Base-by-base conservation (phyloP, 306 rosid species). In the cucumber (Cucumis sativus) region DNA sequence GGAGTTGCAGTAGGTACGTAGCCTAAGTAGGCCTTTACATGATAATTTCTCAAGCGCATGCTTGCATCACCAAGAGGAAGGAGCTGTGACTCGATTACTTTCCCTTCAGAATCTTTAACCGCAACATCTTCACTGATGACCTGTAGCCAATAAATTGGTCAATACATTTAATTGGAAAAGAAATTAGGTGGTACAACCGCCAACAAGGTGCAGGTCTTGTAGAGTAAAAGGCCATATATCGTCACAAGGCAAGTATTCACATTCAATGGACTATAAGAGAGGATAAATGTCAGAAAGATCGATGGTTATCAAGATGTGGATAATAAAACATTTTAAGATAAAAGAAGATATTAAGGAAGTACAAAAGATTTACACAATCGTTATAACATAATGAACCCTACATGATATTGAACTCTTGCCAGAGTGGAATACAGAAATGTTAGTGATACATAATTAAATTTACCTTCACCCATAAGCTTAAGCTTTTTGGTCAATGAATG, bases 21-120 rank as follows among this genome's bases (percentile, higher is more conserved):
- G 63, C 88, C 87, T 35, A 85, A 77, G 77, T 87, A 85, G 52
- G 91, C 91, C 84, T 82, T 83, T 47, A 77, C 88, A 74, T 85
- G 66, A 79, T 83, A 70, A 77, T 79, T 79, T 79, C 91, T 85
- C 74, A 83, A 83, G 68, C 52, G 66, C 43, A 60, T 63, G 55
- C 76, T 69, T 65, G 79, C 77, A 77, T 81, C 76, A 21, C 70
- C 79, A 18, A 85, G 23, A 20, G 91, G 91, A 81, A 87, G 84
- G 67, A 83, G 83, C 79, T 87, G 91, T 3, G 91, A 85, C 52
- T 83, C 87, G 23, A 87, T 72, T 81, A 79, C 84, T 69, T 67
- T 81, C 78, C 91, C 91, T 80, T 83, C 88, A 77, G 83, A 81
- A 61, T 87, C 83, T 70, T 81, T 81, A 79, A 85, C 87, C 7